Base-by-base conservation (phyloP, 2,329 filamentous ascomycete species). In the Aureobasidium subglaciale region DNA sequence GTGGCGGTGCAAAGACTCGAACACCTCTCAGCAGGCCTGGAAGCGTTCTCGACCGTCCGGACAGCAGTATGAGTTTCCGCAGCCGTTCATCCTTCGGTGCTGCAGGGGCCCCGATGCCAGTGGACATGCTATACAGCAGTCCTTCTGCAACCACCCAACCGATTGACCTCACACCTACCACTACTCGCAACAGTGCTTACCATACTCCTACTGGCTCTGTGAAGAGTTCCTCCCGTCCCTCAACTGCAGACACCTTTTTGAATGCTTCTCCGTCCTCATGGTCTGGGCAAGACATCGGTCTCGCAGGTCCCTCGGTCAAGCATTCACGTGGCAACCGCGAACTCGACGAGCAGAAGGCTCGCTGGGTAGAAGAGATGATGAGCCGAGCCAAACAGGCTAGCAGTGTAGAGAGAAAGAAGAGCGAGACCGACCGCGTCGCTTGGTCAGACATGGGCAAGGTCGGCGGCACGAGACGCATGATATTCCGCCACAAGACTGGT, bases 281-380 rank as follows among this genome's bases (percentile, higher is more conserved):
- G 71, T 62, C 63, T 4, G 71, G 69, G 5, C 66, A 66, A 18
- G 70, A 72, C 57, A 76, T 89, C 6, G 86, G 87, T 5, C 80
- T 90, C 46, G 86, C 86, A 0, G 87, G 87, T 0, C 87, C 87
- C 1, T 82, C 79, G 43, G 77, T 79, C 32, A 86, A 82, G 24
- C 37, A 30, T 11, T 38, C 27, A 18, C 27, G 38, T 4, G 38
- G 50, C 8, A 50, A 50, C 22, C 37, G 55, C 2, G 48, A 41
- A 6, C 72, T 87, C 20, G 71, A 83, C 56, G 83, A 85, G 55
- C 85, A 90, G 70, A 88, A 86, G 65, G 78, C 83, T 57, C 83
- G 85, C 35, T 93, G 88, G 88, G 86, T 93, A 9, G 86, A 91
- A 68, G 88, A 84, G 59, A 86, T 93, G 74, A 86, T 90, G 72